Base-by-base conservation (phyloP, 768 basidiomycete species). In the Hygrocybe punicea region DNA sequence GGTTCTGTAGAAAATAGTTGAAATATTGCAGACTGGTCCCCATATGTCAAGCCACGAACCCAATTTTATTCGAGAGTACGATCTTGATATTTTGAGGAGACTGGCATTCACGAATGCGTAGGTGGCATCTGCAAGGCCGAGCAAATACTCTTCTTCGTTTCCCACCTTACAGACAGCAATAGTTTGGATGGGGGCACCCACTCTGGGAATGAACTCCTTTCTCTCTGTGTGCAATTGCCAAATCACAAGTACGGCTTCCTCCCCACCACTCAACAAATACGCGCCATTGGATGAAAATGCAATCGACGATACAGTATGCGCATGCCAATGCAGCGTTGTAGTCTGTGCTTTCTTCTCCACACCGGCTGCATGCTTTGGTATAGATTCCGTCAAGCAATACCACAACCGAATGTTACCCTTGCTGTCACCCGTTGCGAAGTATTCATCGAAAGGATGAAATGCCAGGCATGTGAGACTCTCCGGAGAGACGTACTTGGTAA, bases 231-330 rank as follows among this genome's bases (percentile, higher is more conserved):
- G 87, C 40, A 99, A 69, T 67, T 97, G 93, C 97, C 97, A 99
- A 57, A 96, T 87, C 37, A 98, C 95, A n/a, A 99, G 72, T 9
- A 98, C 96, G 33, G 89, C 83, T 69, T 98, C 97, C 70, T 97
- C 93, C 45, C 97, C 97, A 60, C 93, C 96, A 58, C 91, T 95
- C 48, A 98, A 73, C 16, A 99, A 73, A 69, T 97, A 96, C 7
- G 93, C 88, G 11, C 97, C 97, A 62, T 96, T 94, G 11, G 86
- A 72, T 0, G 93, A 91, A 70, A 98, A 99, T 0, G 85, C 78
- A 24, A 99, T 69, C 1, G 92, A 87, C 3, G 89, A 85, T 16
- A 98, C 91, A 3, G 93, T 83, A 68, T 98, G 96, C 2, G 96
- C 90, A 67, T 99, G 97, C 97, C 97, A 99, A 72, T 98, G 96